Evolutionary conservation across 352 stramenopile genomes (phyloP).

Genomic region (Pythium volutum): DNA sequence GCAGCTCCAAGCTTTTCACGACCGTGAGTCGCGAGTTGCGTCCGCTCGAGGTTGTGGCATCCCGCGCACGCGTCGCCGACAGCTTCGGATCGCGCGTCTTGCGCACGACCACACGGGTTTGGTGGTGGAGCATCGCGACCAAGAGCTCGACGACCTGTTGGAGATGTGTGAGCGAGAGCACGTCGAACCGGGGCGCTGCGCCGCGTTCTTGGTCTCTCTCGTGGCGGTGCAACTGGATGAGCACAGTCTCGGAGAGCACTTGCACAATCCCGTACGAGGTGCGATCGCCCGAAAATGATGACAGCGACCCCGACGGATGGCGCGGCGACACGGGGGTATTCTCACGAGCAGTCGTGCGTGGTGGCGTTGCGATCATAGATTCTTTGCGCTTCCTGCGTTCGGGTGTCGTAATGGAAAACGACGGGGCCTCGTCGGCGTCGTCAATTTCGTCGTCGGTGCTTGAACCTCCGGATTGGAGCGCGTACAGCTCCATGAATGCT

Average conservation of each 20-base stretch:
- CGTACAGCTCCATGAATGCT: conserved; percentile 70
- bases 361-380: conserved; percentile 67
- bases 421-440: background rate
- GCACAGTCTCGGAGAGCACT: conserved; percentile 51
- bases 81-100: conserved; percentile 64
- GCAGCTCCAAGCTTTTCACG: conserved; percentile 29
- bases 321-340: conserved; percentile 18
- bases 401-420: conserved; percentile 1
- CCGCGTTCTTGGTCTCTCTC: conserved; percentile 24
- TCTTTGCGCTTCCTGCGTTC: conserved; percentile 52
- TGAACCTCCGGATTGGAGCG: conserved; percentile 33
- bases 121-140: conserved; percentile 73
- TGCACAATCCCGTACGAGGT: conserved; percentile 72
- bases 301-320: conserved; percentile 27
- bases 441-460: background rate
- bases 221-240: conserved; percentile 31
- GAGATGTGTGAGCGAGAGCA: conserved; percentile 49
- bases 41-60: conserved; percentile 13
- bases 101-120: conserved; percentile 50
- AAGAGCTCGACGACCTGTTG: conserved; percentile 53
- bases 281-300: conserved; percentile 57
- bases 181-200: conserved; percentile 34
- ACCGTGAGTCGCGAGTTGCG: conserved; percentile 24
- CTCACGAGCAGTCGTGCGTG: conserved; percentile 17
- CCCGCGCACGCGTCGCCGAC: conserved; percentile 46